A percentile compares a stretch with the other conserved stretches of the same genome.
These are phyloP conservation scores for Asterophora parasitica DNA, from an alignment of 768 basidiomycete genomes.

Conservation along the genomic window DNA sequence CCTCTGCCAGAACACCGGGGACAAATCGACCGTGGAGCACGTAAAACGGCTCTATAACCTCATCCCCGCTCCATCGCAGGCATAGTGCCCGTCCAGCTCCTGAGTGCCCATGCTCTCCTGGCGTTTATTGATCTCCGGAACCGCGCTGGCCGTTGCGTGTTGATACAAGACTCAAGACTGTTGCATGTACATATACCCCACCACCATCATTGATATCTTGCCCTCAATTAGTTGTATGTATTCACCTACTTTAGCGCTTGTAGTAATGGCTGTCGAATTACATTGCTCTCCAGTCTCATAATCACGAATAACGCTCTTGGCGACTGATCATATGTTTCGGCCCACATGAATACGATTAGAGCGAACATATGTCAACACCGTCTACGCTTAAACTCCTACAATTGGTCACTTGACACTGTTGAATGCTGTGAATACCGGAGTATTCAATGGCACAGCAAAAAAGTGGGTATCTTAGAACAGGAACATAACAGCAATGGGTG, in stretches of 20 bases:
- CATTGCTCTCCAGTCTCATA: neutral
- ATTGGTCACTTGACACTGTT: no score
- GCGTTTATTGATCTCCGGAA: neutral
- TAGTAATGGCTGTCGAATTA: neutral
- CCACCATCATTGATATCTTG: neutral
- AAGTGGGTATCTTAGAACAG: no score
- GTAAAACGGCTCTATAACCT: constrained; percentile 53
- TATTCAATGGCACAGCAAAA: no score
- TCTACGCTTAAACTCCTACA: no score
- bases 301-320: no score
- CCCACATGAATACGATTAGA: no score
- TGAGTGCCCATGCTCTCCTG: neutral
- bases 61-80: neutral
- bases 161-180: no score
- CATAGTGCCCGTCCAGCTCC: neutral
- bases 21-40: constrained; percentile 48
- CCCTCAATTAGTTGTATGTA: neutral
- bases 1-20: constrained; percentile 58
- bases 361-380: no score
- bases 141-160: neutral
- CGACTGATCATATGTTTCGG: no score
- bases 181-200: neutral
- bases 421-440: no score
- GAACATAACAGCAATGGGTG: no score
- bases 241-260: neutral